Conservation (phyloP, 345 rosid species). For the Zanthoxylum bungeanum region DNA sequence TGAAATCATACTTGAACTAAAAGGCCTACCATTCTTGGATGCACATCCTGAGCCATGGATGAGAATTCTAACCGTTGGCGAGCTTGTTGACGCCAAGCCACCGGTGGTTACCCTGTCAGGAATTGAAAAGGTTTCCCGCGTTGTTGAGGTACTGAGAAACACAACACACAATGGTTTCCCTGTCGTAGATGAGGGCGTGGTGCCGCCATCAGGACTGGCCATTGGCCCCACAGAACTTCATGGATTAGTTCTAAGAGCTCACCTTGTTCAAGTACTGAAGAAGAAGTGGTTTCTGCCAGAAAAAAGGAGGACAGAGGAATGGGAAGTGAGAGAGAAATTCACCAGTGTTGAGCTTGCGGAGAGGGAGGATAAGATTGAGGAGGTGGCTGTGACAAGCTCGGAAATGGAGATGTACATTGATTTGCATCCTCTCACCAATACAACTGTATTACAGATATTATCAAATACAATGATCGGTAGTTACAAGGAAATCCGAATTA, state of each 20-base stretch:
- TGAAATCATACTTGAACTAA: conserved; percentile 73
- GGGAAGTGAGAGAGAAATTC: conserved; percentile 79
- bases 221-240: conserved; percentile 47
- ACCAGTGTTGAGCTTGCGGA: conserved; percentile 79
- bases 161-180: conserved; percentile 82
- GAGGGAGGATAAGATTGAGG: conserved; percentile 61
- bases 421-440: conserved; percentile 85
- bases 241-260: conserved; percentile 83
- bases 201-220: conserved; percentile 41
- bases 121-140: conserved; percentile 67
- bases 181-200: conserved; percentile 47
- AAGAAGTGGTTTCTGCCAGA: conserved; percentile 81
- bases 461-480: too few species aligned
- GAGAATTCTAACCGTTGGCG: conserved; percentile 84
- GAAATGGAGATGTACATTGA: conserved; percentile 91
- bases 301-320: conserved; percentile 76
- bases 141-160: conserved; percentile 72
- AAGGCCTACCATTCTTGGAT: conserved; percentile 91
- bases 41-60: conserved; percentile 96
- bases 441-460: too few species aligned
- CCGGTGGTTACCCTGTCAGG: conserved; percentile 65
- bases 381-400: conserved; percentile 55
- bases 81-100: conserved; percentile 76
- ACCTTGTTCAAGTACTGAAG: conserved; percentile 59
- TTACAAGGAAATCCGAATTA: too few species aligned